A percentile compares a stretch with the other conserved stretches of the same genome.
These are phyloP conservation scores for Globisporangium polare DNA, from an alignment of 352 stramenopile genomes.

Conservation along the genomic window DNA sequence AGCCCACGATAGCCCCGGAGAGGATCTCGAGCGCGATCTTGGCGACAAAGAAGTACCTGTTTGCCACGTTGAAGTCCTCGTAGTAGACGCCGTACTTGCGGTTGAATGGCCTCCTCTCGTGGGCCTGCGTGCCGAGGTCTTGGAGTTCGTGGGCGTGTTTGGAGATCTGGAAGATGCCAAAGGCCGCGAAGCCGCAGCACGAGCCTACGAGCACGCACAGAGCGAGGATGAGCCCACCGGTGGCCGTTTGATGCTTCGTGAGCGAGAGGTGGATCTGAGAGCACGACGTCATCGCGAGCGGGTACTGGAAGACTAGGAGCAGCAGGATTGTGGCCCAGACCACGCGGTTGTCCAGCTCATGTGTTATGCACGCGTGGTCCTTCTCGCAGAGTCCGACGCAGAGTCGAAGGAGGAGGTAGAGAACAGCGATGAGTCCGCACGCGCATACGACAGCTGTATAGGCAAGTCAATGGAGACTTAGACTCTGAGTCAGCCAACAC, in stretches of 20 bases:
- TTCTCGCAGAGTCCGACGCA: constrained; percentile 20
- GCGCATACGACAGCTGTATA: constrained; percentile 19
- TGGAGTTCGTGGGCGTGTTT: constrained; percentile 32
- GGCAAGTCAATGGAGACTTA: background rate
- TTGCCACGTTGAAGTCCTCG: constrained; percentile 42
- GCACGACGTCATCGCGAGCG: constrained; percentile 38
- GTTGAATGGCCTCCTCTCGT: constrained; percentile 42
- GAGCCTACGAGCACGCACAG: constrained; percentile 23
- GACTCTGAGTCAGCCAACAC: background rate
- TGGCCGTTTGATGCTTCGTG: constrained; percentile 12
- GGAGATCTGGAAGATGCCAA: constrained; percentile 38
- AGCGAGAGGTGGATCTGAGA: constrained; percentile 41
- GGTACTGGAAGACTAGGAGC: constrained; percentile 41
- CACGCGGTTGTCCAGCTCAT: constrained; percentile 34
- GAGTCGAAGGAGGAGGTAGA: constrained; percentile 31
- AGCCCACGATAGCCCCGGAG: constrained; percentile 34
- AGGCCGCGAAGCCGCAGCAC: constrained; percentile 32
- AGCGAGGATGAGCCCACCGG: constrained; percentile 26
- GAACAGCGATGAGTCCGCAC: constrained; percentile 20
- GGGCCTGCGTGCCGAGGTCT: constrained; percentile 30
- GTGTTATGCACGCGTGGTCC: constrained; percentile 10
- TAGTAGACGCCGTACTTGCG: constrained; percentile 45
- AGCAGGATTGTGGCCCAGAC: constrained; percentile 38
- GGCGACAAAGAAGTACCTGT: constrained; percentile 47
- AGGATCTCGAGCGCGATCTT: constrained; percentile 42